These are phyloP conservation scores for Claviceps monticola DNA, from an alignment of 2,329 filamentous ascomycete species.

Conservation along the genomic window DNA sequence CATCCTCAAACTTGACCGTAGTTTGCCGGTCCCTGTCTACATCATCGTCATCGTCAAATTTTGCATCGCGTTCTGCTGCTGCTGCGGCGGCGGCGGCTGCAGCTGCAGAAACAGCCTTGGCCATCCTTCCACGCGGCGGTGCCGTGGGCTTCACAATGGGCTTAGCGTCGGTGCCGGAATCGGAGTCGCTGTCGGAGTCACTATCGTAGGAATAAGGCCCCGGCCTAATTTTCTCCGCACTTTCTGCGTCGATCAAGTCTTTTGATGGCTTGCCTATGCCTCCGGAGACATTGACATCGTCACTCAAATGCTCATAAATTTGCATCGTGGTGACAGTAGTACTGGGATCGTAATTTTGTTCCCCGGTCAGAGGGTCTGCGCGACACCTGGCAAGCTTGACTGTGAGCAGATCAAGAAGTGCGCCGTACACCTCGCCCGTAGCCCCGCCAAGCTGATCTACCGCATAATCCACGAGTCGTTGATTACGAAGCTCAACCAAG, in stretches of 20 bases:
- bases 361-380: constrained; percentile 31
- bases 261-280: constrained; percentile 43
- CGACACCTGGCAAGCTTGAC: constrained; percentile 54
- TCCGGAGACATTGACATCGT: constrained; percentile 35
- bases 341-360: constrained; percentile 17
- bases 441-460: constrained; percentile 55
- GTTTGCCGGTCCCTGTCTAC: constrained; percentile 13
- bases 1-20: constrained; percentile 40
- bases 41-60: constrained; percentile 16
- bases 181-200: constrained; percentile 23
- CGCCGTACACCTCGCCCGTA: constrained; percentile 66
- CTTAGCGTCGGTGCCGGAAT: constrained; percentile 18
- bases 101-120: constrained; percentile 3
- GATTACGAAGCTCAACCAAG: constrained; percentile 67
- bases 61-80: constrained; percentile 12
- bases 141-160: background rate
- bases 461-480: constrained; percentile 59
- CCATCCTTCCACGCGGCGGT: constrained; percentile 6
- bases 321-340: constrained; percentile 37
- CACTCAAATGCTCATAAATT: constrained; percentile 39
- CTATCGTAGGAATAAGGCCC: constrained; percentile 19
- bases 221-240: constrained; percentile 34
- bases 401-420: constrained; percentile 58
- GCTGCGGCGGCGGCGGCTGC: background rate
- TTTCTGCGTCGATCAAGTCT: constrained; percentile 31